Evolutionary conservation across 108 stramenopile genomes (phyloP).

Genomic region (Cyclostephanos tholiformis): DNA sequence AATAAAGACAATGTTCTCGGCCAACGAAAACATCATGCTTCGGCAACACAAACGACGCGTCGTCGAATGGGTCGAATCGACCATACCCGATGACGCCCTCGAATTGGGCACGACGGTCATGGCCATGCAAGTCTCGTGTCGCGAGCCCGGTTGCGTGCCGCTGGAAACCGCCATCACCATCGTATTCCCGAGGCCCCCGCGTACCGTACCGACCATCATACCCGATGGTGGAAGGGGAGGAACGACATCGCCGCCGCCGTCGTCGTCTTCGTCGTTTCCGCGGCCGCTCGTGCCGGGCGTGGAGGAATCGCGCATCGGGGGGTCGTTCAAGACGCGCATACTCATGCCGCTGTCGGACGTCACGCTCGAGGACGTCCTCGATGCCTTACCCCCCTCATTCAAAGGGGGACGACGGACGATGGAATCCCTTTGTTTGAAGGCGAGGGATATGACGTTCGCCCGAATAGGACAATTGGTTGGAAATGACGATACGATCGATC

Average conservation of each 20-base stretch:
- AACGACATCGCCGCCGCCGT: slow-evolving; percentile 13
- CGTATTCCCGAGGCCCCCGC: slow-evolving; percentile 70
- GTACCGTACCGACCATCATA: no score
- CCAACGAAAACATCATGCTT: slow-evolving; percentile 86
- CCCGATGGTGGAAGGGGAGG: slow-evolving; percentile 6
- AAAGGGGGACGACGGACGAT: slow-evolving; percentile 71
- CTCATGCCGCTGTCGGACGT: slow-evolving; percentile 86
- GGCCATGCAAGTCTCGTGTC: slow-evolving; percentile 89
- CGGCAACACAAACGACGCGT: slow-evolving; percentile 85
- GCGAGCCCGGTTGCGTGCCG: slow-evolving; percentile 85
- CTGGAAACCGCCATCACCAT: slow-evolving; percentile 84
- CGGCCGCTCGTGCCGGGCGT: slow-evolving; percentile 41
- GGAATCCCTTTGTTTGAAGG: slow-evolving; percentile 62
- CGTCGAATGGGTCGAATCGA: slow-evolving; percentile 70
- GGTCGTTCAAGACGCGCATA: slow-evolving; percentile 82
- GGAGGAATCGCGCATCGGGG: slow-evolving; percentile 56
- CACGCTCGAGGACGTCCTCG: slow-evolving; percentile 78
- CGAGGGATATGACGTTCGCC: slow-evolving; percentile 78
- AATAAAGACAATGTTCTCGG: slow-evolving; percentile 73
- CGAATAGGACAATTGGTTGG: slow-evolving; percentile 84
- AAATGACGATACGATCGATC: slow-evolving; percentile 47
- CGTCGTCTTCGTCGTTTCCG: slow-evolving; percentile 36
- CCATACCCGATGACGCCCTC: slow-evolving; percentile 75
- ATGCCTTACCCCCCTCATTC: slow-evolving; percentile 81
- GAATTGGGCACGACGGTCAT: slow-evolving; percentile 82